phyloP scores from a whole-genome alignment of 805 yeast genomes.

The Candida sphagnicola region DNA sequence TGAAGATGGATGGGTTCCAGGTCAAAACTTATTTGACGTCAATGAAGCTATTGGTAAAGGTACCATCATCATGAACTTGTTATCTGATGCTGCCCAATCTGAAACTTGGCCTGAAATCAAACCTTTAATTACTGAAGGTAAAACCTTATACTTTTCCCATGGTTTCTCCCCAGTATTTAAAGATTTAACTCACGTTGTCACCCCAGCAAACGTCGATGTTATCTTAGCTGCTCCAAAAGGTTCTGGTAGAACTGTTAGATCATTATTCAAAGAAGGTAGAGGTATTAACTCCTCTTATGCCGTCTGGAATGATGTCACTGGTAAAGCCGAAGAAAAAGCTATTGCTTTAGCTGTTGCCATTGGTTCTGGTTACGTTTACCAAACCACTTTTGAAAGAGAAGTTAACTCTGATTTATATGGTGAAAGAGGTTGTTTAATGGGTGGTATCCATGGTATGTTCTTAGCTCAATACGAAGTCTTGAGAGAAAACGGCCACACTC shows the following conservation, averaged over 20 bases:
- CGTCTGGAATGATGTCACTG: constrained; percentile 98
- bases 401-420: constrained; percentile 99
- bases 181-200: constrained; percentile 92
- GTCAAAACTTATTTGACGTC: constrained; percentile 94
- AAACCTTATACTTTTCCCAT: constrained; percentile 98
- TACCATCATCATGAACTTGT: constrained; percentile 93
- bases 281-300: constrained; percentile 99
- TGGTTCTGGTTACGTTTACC: constrained; percentile 99
- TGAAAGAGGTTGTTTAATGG: constrained; percentile 99
- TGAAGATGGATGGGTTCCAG: constrained; percentile 99
- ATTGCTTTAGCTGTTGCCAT: constrained; percentile 98
- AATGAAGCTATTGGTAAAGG: constrained; percentile 90
- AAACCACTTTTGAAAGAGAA: constrained; percentile 98
- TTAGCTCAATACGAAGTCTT: constrained; percentile 99
- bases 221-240: constrained; percentile 99
- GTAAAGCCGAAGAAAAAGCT: constrained; percentile 99
- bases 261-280: constrained; percentile 99
- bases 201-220: constrained; percentile 93
- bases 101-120: constrained; percentile 90
- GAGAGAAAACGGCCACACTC: constrained; percentile 99
- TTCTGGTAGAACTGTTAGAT: constrained; percentile 99
- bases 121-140: constrained; percentile 93
- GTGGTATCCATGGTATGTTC: constrained; percentile 99
- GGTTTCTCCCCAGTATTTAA: constrained; percentile 99
- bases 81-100: constrained; percentile 99